Evolutionary conservation across 2,329 filamentous ascomycete genomes (phyloP).

Genomic region (Camillea tinctor): DNA sequence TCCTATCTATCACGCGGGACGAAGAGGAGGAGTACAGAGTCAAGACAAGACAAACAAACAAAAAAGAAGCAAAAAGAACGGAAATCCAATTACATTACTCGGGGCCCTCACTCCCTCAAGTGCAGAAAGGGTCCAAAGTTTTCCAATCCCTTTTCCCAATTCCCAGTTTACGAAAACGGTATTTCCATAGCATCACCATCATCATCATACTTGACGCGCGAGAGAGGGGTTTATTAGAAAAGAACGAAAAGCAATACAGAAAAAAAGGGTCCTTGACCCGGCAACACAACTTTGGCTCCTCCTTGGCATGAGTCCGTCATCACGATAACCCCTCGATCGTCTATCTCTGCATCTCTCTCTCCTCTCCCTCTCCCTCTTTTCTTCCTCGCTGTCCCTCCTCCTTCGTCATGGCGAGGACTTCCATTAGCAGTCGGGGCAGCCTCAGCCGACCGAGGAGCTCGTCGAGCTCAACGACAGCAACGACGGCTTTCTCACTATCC

Average conservation of each 20-base stretch:
- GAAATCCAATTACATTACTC: not conserved
- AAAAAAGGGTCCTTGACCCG: not conserved
- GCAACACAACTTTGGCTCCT: not conserved
- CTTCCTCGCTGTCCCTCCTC: no score
- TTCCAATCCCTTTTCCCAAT: not conserved
- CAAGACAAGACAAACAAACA: no score
- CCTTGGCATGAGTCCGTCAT: not conserved
- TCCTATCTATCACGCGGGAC: no score
- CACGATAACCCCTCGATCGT: not conserved
- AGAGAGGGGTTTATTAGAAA: not conserved
- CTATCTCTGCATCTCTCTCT: no score
- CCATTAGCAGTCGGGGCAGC: not conserved
- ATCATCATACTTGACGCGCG: not conserved
- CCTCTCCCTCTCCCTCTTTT: no score
- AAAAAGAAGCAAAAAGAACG: not conserved
- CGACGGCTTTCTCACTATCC: not conserved
- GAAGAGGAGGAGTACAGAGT: no score
- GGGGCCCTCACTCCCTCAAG: not conserved
- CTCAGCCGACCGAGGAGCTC: not conserved
- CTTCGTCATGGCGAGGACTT: not conserved
- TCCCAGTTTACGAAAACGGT: not conserved
- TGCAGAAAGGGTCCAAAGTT: not conserved
- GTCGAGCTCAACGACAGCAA: not conserved
- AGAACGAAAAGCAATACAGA: not conserved
- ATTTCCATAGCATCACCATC: not conserved